phyloP scores from a whole-genome alignment of 805 yeast genomes.

The Cyberlindnera amylophila region DNA sequence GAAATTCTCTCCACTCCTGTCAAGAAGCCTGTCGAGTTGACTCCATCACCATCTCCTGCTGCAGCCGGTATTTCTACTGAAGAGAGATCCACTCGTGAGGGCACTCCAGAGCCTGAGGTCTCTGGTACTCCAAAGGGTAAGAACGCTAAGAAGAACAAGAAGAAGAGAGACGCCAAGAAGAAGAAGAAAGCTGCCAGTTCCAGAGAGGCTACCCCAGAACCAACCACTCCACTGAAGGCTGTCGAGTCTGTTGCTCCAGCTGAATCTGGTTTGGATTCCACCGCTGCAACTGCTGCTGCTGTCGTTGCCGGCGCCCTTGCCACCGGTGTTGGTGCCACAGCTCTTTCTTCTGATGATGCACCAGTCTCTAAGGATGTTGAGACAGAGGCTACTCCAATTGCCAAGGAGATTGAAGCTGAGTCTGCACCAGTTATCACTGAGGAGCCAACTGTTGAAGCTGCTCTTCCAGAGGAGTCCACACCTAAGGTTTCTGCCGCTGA shows the following conservation, averaged over 20 bases:
- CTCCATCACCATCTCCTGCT: conserved; percentile 9
- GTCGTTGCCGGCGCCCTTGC: conserved; percentile 4
- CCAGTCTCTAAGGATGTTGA: conserved; percentile 1
- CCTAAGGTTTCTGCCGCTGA: neutral
- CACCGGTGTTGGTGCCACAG: neutral
- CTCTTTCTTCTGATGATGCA: neutral
- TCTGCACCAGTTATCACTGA: conserved; percentile 1
- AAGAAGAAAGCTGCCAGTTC: conserved; percentile 18
- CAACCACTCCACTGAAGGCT: conserved; percentile 10
- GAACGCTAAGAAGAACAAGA: conserved; percentile 23
- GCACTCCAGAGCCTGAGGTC: conserved; percentile 14
- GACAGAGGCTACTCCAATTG: neutral
- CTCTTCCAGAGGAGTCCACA: conserved; percentile 1
- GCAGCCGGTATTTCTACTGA: conserved; percentile 1
- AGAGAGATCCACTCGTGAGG: conserved; percentile 14
- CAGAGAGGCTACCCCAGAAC: conserved; percentile 12
- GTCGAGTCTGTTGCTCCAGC: conserved; percentile 11
- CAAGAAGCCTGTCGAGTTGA: neutral
- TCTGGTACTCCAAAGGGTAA: conserved; percentile 8
- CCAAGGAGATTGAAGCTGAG: neutral
- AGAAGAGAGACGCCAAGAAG: conserved; percentile 22
- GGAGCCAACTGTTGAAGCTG: neutral
- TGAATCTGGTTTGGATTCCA: conserved; percentile 2
- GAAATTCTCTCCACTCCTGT: conserved; percentile 1
- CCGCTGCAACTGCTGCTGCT: conserved; percentile 2